Base-by-base conservation (phyloP, 1,139 yeast species). In the Pichia sp. region DNA sequence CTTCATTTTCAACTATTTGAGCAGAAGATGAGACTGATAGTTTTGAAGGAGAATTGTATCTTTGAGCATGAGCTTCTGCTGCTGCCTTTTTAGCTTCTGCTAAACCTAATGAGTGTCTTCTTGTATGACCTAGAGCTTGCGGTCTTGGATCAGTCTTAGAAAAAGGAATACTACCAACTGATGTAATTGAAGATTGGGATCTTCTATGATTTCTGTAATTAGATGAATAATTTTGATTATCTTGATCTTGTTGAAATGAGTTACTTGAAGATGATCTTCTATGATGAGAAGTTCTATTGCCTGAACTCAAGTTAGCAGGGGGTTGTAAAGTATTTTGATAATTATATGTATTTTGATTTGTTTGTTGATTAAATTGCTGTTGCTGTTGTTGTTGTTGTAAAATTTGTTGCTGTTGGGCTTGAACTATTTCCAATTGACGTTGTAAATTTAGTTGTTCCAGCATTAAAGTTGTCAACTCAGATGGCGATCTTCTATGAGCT, bases 11-110 rank as follows among this genome's bases (percentile, higher is more conserved):
- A 11, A 47, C 30, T 54, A 58, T 36, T 49, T 50, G 48, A n/a
- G 11, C 59, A 2, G 65, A 52, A 5, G 66, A 58, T 27, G 66
- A 50, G 2, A 53, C 35, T 2, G 61, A 53, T 26, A 72, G 56
- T 46, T 76, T 59, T 10, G 66, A 57, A 27, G 67, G 68, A 8
- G 69, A 65, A 44, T 76, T 67, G 5, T 72, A 68, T 62, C 81
- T 69, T 65, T 79, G 73, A 3, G 84, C 82, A 66, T 88, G 96
- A 45, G 89, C 90, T 60, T 80, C 81, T 7, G 96, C 96, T 18
- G 98, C 98, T 4, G 97, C 97, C 58, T 85, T 83, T 60, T 87
- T 90, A n/a, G 98, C 98, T 66, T 92, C 98, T 51, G 84, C 84
- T 51, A 92, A 73, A 2, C 96, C 97, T 53, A 92, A 71, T 0